Conservation (phyloP, 352 stramenopile genomes). For the Blastocystis sp. region DNA sequence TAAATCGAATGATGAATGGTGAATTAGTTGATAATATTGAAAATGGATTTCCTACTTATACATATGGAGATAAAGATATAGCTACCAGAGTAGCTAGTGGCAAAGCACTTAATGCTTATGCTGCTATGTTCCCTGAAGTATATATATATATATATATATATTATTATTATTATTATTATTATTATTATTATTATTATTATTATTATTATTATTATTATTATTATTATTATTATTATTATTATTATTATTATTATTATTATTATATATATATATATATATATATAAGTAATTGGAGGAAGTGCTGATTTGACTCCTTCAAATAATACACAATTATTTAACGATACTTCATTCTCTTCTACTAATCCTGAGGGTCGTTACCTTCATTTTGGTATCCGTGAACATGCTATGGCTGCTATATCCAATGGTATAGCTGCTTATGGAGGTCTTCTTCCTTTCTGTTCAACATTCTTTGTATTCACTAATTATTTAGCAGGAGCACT, state of each 20-base stretch:
- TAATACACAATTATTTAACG: conserved; percentile 75
- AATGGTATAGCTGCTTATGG: conserved; percentile 93
- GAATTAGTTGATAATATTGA: too few species aligned
- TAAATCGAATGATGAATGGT: conserved; percentile 69
- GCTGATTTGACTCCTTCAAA: conserved; percentile 91
- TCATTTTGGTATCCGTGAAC: conserved; percentile 87
- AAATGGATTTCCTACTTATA: conserved; percentile 71
- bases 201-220: too few species aligned
- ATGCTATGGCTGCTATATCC: conserved; percentile 85
- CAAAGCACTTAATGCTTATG: conserved; percentile 71
- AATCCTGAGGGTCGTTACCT: conserved; percentile 78
- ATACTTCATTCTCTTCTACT: conserved; percentile 80
- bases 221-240: too few species aligned
- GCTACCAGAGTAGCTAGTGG: conserved; percentile 79
- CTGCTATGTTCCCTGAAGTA: conserved; percentile 68
- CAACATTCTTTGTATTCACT: conserved; percentile 97
- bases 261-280: too few species aligned
- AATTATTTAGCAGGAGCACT: conserved; percentile 83
- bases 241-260: too few species aligned
- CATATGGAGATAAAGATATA: conserved; percentile 55
- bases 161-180: too few species aligned
- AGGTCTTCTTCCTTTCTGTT: conserved; percentile 80
- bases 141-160: too few species aligned
- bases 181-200: too few species aligned
- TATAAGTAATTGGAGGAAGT: conserved; percentile 85